phyloP scores from a whole-genome alignment of 306 rosid genomes.

The Purshia tridentata region DNA sequence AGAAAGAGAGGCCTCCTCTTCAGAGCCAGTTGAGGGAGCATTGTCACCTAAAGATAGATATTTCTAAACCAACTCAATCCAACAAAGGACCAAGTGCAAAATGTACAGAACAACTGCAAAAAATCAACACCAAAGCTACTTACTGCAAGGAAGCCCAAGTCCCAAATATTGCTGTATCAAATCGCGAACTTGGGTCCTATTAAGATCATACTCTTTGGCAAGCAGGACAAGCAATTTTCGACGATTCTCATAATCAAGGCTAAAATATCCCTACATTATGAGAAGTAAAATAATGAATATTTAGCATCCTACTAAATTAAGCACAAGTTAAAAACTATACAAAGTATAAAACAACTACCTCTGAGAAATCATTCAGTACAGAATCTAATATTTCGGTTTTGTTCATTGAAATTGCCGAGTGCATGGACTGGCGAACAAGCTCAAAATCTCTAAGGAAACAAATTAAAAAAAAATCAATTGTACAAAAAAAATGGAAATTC shows the following conservation, averaged over 20 bases:
- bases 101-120: not conserved
- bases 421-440: slow-evolving; percentile 67
- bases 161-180: slow-evolving; percentile 83
- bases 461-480: not conserved
- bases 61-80: slow-evolving; percentile 25
- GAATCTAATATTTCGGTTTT: slow-evolving; percentile 73
- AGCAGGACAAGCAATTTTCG: slow-evolving; percentile 60
- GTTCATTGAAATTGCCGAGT: slow-evolving; percentile 68
- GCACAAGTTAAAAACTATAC: not conserved
- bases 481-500: not conserved
- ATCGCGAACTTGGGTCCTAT: slow-evolving; percentile 69
- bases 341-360: slow-evolving; percentile 33
- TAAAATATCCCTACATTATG: slow-evolving; percentile 68
- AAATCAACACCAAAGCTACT: slow-evolving; percentile 20
- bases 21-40: slow-evolving; percentile 42
- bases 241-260: slow-evolving; percentile 62
- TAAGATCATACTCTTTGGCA: slow-evolving; percentile 82
- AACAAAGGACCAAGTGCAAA: slow-evolving; percentile 3
- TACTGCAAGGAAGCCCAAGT: slow-evolving; percentile 70
- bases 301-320: not conserved
- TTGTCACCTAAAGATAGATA: slow-evolving; percentile 40
- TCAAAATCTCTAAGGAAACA: slow-evolving; percentile 52
- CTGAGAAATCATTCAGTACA: slow-evolving; percentile 65
- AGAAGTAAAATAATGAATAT: slow-evolving; percentile 21
- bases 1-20: slow-evolving; percentile 55